A percentile compares a stretch with the other conserved stretches of the same genome.
Evolutionary conservation across 192 early-diverging fungal genomes (phyloP).

Genomic region (Bifiguratus adelaidae): DNA sequence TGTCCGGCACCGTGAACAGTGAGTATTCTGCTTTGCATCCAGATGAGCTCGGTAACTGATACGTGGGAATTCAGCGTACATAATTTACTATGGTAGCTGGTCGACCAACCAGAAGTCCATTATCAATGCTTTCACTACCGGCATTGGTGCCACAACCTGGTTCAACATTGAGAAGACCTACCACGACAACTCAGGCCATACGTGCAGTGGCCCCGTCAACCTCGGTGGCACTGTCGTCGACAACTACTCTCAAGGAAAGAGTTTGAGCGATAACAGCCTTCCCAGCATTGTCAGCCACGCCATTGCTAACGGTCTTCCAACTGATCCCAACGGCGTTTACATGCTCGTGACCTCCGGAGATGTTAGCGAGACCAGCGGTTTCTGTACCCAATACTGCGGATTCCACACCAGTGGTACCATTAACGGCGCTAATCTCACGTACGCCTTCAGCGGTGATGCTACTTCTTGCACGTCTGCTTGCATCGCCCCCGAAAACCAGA

Average conservation of each 20-base stretch:
- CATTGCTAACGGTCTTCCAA: neutral
- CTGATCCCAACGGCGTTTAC: conserved; percentile 7
- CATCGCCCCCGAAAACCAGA: conserved; percentile 6
- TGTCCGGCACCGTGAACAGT: conserved; percentile 2
- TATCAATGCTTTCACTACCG: neutral
- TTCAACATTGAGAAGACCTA: conserved; percentile 13
- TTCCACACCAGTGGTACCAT: conserved; percentile 3
- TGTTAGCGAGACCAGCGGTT: conserved; percentile 7
- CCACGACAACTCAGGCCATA: conserved; percentile 1
- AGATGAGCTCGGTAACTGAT: too few species aligned
- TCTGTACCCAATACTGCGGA: conserved; percentile 11
- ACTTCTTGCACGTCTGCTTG: neutral
- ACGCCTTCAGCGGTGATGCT: conserved; percentile 4
- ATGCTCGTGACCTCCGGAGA: conserved; percentile 4
- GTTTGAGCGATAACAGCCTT: conserved; percentile 1
- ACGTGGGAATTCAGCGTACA: too few species aligned
- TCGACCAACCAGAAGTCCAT: neutral
- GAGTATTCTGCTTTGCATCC: too few species aligned
- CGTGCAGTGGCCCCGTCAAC: neutral
- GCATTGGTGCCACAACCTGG: conserved; percentile 1
- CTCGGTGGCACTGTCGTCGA: neutral
- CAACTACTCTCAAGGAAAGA: conserved; percentile 10
- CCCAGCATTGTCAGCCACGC: conserved; percentile 1
- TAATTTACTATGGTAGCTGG: conserved; percentile 9
- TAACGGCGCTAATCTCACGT: conserved; percentile 1